Evolutionary conservation across 1,284 basidiomycete species (phyloP).

Genomic region (Phellinidium pouzarii): DNA sequence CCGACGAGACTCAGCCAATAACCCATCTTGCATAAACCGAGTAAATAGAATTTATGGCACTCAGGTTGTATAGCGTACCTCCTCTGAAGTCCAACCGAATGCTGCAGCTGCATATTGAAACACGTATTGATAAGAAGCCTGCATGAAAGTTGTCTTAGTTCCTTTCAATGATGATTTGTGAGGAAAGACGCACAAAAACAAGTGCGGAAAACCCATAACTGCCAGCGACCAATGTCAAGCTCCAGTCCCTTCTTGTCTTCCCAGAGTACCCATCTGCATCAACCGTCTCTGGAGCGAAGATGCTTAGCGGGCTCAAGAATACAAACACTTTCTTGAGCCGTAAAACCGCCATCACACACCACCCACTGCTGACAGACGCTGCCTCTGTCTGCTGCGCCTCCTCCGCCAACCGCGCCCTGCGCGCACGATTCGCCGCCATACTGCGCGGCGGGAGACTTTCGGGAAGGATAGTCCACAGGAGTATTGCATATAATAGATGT

Average conservation of each 20-base stretch:
- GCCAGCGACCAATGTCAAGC: constrained; percentile 50
- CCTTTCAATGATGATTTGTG: neutral
- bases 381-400: constrained; percentile 25
- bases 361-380: too few species aligned
- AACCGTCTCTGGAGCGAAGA: constrained; percentile 50
- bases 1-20: constrained; percentile 67
- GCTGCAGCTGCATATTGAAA: constrained; percentile 63
- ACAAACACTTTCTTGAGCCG: constrained; percentile 36
- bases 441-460: constrained; percentile 56
- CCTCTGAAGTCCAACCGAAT: constrained; percentile 71
- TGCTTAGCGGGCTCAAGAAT: constrained; percentile 57
- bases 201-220: constrained; percentile 49
- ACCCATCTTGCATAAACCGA: constrained; percentile 70
- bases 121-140: constrained; percentile 62
- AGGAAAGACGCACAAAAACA: constrained; percentile 42
- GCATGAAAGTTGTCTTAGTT: constrained; percentile 5
- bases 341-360: constrained; percentile 14
- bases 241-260: constrained; percentile 59
- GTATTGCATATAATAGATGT: constrained; percentile 43
- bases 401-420: constrained; percentile 25
- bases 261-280: constrained; percentile 30
- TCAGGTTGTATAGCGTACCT: constrained; percentile 32
- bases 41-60: constrained; percentile 25
- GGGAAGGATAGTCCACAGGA: constrained; percentile 60
- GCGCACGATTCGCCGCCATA: constrained; percentile 31